A percentile compares a stretch with the other conserved stretches of the same genome.
Conservation (phyloP, 2,329 filamentous ascomycete genomes). For the Hirsutella thompsonii region DNA sequence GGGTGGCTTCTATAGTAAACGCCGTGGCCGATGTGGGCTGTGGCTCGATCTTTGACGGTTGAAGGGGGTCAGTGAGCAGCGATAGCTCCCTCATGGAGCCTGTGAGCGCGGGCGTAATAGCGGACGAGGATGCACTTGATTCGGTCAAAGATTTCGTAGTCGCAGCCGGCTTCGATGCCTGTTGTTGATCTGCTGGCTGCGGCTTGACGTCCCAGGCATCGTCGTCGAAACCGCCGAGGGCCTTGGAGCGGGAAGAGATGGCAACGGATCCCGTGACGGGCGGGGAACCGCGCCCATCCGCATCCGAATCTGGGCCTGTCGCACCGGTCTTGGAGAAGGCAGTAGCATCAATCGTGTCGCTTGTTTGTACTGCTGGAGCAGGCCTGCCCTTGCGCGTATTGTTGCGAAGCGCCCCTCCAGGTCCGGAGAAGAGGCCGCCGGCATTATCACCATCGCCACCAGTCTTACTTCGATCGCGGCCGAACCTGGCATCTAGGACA, state of each 20-base stretch:
- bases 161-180: slow-evolving; percentile 8
- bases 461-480: slow-evolving; percentile 41
- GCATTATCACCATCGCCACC: slow-evolving; percentile 45
- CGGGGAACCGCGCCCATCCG: slow-evolving; percentile 7
- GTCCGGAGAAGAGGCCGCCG: slow-evolving; percentile 76
- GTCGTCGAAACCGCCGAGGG: slow-evolving; percentile 67
- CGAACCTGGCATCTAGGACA: slow-evolving; percentile 67
- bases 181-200: slow-evolving; percentile 21
- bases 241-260: slow-evolving; percentile 5
- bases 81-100: slow-evolving; percentile 53
- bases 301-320: slow-evolving; percentile 9
- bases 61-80: slow-evolving; percentile 36
- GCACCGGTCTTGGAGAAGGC: slow-evolving; percentile 55
- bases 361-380: slow-evolving; percentile 72
- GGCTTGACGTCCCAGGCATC: slow-evolving; percentile 94
- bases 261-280: background rate
- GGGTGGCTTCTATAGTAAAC: slow-evolving; percentile 1
- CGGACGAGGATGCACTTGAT: slow-evolving; percentile 2
- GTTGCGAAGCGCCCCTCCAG: slow-evolving; percentile 81
- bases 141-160: slow-evolving; percentile 10
- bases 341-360: slow-evolving; percentile 76
- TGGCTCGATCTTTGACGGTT: slow-evolving; percentile 31
- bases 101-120: slow-evolving; percentile 4
- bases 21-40: slow-evolving; percentile 13
- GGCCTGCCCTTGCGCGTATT: slow-evolving; percentile 90